Evolutionary conservation across 1,139 yeast genomes (phyloP).

Genomic region (Taphrina pruni): DNA sequence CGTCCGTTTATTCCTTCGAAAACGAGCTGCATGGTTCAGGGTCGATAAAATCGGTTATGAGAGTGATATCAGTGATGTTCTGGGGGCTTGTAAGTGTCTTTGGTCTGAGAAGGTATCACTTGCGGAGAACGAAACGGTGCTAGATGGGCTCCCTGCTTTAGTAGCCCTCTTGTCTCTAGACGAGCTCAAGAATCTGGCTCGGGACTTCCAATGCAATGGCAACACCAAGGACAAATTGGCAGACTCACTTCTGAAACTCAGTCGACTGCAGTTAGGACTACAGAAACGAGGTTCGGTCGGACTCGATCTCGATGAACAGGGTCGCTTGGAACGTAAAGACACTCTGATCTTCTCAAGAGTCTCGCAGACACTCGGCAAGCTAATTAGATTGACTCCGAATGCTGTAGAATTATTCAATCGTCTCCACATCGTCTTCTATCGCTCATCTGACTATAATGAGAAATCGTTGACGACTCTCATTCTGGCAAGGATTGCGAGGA

Average conservation of each 20-base stretch:
- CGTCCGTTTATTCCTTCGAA: constrained; percentile 45
- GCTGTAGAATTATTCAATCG: constrained; percentile 44
- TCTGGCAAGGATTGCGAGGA: constrained; percentile 43
- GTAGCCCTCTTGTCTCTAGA: constrained; percentile 43
- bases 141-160: constrained; percentile 40
- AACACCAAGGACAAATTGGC: constrained; percentile 43
- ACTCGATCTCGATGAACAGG: constrained; percentile 42
- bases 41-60: constrained; percentile 38
- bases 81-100: constrained; percentile 40
- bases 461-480: constrained; percentile 44
- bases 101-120: constrained; percentile 13
- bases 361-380: constrained; percentile 41
- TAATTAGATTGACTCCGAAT: constrained; percentile 37
- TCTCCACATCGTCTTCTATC: constrained; percentile 45
- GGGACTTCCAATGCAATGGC: constrained; percentile 37
- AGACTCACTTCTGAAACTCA: constrained; percentile 35
- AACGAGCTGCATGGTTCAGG: constrained; percentile 45
- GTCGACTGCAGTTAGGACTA: constrained; percentile 44
- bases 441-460: constrained; percentile 43
- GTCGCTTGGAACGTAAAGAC: constrained; percentile 37
- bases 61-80: constrained; percentile 43
- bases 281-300: constrained; percentile 40
- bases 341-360: constrained; percentile 34
- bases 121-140: constrained; percentile 24
- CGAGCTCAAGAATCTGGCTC: constrained; percentile 44